Conservation (phyloP, 108 stramenopile genomes). For the Cyclostephanos invisitatus region DNA sequence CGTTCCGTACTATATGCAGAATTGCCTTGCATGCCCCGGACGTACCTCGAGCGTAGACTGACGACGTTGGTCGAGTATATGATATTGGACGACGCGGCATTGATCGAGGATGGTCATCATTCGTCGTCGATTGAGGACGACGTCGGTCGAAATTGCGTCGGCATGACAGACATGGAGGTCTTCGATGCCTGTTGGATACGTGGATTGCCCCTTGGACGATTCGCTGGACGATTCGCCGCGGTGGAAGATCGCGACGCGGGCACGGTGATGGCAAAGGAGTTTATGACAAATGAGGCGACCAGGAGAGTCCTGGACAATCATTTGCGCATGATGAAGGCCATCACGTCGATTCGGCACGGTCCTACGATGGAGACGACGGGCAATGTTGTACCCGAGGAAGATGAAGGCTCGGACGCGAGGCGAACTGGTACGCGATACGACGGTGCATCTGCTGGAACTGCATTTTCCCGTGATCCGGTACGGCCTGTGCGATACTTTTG, state of each 20-base stretch:
- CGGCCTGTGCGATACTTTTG: not conserved
- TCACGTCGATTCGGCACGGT: conserved; percentile 4
- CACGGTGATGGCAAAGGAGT: conserved; percentile 4
- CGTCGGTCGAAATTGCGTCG: conserved; percentile 10
- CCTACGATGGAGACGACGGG: too few relatives aligned
- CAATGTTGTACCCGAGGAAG: too few relatives aligned
- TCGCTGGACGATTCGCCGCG: conserved; percentile 2
- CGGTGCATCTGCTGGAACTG: conserved; percentile 35
- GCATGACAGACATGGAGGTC: conserved; percentile 29
- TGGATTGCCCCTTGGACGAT: conserved; percentile 24
- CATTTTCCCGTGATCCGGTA: conserved; percentile 38
- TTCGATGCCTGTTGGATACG: conserved; percentile 36
- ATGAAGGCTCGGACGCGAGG: not conserved
- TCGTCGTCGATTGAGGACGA: not conserved
- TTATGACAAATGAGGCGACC: too few relatives aligned
- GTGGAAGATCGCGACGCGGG: not conserved
- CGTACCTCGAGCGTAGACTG: conserved; percentile 22
- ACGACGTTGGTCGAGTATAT: conserved; percentile 32
- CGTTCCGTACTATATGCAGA: conserved; percentile 20
- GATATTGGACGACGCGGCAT: conserved; percentile 32
- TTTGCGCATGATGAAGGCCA: conserved; percentile 36
- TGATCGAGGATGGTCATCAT: conserved; percentile 32
- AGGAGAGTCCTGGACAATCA: conserved; percentile 30
- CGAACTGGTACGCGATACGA: conserved; percentile 25
- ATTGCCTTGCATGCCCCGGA: conserved; percentile 9